These are phyloP conservation scores for Schizophyllum commune DNA, from an alignment of 1,284 basidiomycete species.

Conservation along the genomic window DNA sequence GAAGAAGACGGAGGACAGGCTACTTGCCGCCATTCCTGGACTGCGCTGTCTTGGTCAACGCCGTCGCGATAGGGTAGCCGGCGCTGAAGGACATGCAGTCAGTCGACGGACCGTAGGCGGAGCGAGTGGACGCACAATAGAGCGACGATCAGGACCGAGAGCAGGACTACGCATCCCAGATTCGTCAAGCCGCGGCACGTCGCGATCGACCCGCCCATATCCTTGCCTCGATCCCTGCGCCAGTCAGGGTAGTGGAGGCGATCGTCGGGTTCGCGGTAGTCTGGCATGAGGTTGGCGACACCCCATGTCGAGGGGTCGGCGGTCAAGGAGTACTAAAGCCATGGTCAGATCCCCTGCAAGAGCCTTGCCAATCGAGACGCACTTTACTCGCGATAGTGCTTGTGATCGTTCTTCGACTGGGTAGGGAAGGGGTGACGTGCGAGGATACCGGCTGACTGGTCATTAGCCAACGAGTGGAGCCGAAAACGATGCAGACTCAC, in stretches of 20 bases:
- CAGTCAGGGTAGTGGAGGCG: constrained; percentile 72
- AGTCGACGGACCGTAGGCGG: background rate
- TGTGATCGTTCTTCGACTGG: too few species aligned
- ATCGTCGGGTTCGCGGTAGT: constrained; percentile 58
- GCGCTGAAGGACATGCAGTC: constrained; percentile 34
- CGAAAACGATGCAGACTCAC: too few species aligned
- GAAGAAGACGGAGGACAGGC: constrained; percentile 1
- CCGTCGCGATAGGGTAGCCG: constrained; percentile 61
- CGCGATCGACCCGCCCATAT: constrained; percentile 56
- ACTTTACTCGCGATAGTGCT: too few species aligned
- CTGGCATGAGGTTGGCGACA: constrained; percentile 18
- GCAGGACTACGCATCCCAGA: constrained; percentile 66
- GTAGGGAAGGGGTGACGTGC: too few species aligned
- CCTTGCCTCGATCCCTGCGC: constrained; percentile 53
- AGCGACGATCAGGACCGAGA: constrained; percentile 51
- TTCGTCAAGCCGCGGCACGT: constrained; percentile 69
- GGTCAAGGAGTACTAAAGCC: too few species aligned
- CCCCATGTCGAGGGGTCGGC: too few species aligned
- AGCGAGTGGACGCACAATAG: constrained; percentile 54
- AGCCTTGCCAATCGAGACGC: too few species aligned
- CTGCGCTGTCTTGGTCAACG: background rate
- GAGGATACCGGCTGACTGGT: too few species aligned
- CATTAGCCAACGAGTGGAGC: too few species aligned
- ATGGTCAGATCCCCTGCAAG: too few species aligned
- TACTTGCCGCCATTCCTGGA: background rate